These are phyloP conservation scores for Rhexocercosporidium sp. DNA, from an alignment of 2,329 filamentous ascomycete genomes.

Conservation along the genomic window DNA sequence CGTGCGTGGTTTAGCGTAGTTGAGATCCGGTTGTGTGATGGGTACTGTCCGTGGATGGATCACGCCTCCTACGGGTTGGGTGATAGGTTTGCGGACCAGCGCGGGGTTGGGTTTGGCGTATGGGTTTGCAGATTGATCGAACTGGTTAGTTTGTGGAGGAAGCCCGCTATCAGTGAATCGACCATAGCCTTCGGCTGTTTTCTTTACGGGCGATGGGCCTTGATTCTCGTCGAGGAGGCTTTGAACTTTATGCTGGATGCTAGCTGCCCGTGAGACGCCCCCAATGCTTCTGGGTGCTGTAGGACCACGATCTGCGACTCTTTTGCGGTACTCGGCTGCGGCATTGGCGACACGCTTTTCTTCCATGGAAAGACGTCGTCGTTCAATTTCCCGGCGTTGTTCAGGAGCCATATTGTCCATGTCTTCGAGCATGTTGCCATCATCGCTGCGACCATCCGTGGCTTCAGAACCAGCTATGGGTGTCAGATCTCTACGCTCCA, in stretches of 20 bases:
- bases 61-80: conserved; percentile 30
- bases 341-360: conserved; percentile 89
- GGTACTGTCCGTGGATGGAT: conserved; percentile 33
- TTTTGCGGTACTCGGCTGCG: conserved; percentile 83
- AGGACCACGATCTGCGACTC: conserved; percentile 68
- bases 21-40: conserved; percentile 27
- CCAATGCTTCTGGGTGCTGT: conserved; percentile 59
- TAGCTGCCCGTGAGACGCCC: conserved; percentile 71
- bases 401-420: conserved; percentile 81
- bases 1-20: conserved; percentile 35
- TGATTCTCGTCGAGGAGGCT: conserved; percentile 81
- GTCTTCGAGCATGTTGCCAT: conserved; percentile 67
- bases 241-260: conserved; percentile 91
- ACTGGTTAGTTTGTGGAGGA: conserved; percentile 25
- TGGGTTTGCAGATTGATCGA: conserved; percentile 33
- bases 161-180: conserved; percentile 68
- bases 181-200: conserved; percentile 89
- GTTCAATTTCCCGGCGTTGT: conserved; percentile 87
- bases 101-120: conserved; percentile 39
- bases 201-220: conserved; percentile 59
- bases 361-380: conserved; percentile 80
- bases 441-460: conserved; percentile 70
- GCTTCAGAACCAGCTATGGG: conserved; percentile 80
- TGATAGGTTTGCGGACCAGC: conserved; percentile 53
- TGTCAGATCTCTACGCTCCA: conserved; percentile 54